Evolutionary conservation across 352 stramenopile genomes (phyloP), one percentile per base, ranked within the genome.

Genomic region (Globisporangium okanoganense): DNA sequence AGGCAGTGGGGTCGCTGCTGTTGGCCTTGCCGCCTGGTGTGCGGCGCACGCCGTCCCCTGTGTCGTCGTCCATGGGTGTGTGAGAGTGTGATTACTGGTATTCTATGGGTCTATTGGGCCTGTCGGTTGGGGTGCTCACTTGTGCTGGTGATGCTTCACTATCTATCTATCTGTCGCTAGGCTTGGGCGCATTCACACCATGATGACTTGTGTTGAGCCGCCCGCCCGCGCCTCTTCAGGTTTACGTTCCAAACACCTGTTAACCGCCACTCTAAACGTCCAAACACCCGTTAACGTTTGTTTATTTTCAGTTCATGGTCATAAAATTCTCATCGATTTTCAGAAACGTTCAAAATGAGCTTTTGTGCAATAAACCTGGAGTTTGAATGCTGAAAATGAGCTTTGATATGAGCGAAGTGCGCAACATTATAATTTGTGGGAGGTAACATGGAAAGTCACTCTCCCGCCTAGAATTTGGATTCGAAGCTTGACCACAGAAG

Each of bases 11-110:
- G 14, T 43, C 52, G n/a, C n/a, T n/a, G n/a, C n/a, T n/a, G n/a
- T n/a, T n/a, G 55, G 27, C 24, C 38, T 59, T 59, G 25, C 49
- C 48, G 6, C 33, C 33, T 13, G 33, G 1, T 45, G 45, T 14
- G 6, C 44, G 44, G 52, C 57, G 57, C 16, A 25, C 14, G 5
- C 33, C 10, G 33, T 43, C 36, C 10, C 48, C 43, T 0, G 40
- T 20, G 5, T 69, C 54, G 38, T 66, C 45, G 41, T 73, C 59
- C 64, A 73, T 58, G 29, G 9, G 9, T 16, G 13, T 22, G 24
- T 7, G 16, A 29, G n/a, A 33, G 29, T 33, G n/a, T 31, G 24
- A 20, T 7, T 29, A 38, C 14, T 47, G n/a, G 12, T 43, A 14
- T 22, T 35, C 31, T 31, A 5, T 29, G 5, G 35, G 24, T 52